Conservation (phyloP, 495 filamentous ascomycete species). For the Talaromyces thailandensis region DNA sequence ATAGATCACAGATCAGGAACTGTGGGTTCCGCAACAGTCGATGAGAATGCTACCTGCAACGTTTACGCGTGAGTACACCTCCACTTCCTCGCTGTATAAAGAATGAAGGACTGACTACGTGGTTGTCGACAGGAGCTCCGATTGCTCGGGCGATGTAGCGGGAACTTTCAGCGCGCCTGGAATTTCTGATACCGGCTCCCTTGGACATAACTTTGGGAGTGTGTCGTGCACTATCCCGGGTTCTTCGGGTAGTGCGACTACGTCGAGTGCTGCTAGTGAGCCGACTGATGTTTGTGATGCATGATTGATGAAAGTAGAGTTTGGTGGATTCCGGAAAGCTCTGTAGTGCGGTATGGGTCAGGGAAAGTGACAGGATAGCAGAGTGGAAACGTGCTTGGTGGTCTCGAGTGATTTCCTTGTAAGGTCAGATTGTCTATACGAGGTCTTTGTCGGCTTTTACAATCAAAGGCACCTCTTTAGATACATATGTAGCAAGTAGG, state of each 20-base stretch:
- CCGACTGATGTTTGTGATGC: not conserved
- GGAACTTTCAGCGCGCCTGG: slow-evolving; percentile 5
- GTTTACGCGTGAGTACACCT: slow-evolving; percentile 4
- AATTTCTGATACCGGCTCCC: slow-evolving; percentile 1
- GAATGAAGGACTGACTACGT: not conserved
- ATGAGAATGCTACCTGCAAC: slow-evolving; percentile 4
- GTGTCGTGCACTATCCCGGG: not conserved
- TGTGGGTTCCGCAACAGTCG: slow-evolving; percentile 4
- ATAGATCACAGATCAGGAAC: not conserved
- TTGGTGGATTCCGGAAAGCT: not conserved
- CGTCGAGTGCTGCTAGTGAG: not conserved
- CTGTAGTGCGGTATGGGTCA: not conserved
- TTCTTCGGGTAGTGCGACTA: not conserved
- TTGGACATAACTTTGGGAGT: not conserved
- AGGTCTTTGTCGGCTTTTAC: too few relatives aligned
- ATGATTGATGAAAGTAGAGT: not conserved
- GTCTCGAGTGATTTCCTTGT: too few relatives aligned
- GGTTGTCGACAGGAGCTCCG: not conserved
- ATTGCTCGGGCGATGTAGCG: slow-evolving; percentile 1
- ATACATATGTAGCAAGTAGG: not conserved
- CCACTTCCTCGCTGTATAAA: not conserved
- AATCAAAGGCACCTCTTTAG: not conserved
- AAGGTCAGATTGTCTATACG: too few relatives aligned
- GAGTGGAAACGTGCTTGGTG: too few relatives aligned
- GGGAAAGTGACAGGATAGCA: too few relatives aligned